Evolutionary conservation across 495 filamentous ascomycete genomes (phyloP).

Genomic region (Penicillium diatomitis): DNA sequence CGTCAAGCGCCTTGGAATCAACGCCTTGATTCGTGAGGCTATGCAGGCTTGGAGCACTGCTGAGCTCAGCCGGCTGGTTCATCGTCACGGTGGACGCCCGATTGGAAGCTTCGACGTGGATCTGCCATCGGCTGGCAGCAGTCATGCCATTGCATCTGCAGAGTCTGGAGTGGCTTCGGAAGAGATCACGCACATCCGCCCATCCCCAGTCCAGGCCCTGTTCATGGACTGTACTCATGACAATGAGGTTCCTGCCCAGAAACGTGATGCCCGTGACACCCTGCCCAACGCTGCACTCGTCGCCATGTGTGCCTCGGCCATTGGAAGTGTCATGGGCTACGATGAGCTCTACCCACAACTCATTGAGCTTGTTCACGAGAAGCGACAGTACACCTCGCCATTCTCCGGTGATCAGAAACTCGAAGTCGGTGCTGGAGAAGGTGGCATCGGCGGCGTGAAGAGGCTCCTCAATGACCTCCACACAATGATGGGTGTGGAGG

Average conservation of each 20-base stretch:
- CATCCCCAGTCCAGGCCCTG: constrained; percentile 77
- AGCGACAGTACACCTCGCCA: constrained; percentile 64
- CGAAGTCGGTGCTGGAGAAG: constrained; percentile 51
- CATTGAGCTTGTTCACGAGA: constrained; percentile 85
- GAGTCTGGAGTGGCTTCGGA: constrained; percentile 40
- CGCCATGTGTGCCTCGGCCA: constrained; percentile 87
- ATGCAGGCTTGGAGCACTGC: constrained; percentile 98
- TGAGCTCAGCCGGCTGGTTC: constrained; percentile 84
- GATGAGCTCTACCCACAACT: constrained; percentile 93
- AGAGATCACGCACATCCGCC: constrained; percentile 63
- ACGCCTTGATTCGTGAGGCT: constrained; percentile 85
- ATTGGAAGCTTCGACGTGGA: constrained; percentile 95
- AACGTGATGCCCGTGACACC: constrained; percentile 88
- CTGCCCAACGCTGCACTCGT: constrained; percentile 93
- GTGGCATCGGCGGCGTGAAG: constrained; percentile 82
- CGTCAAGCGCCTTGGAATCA: constrained; percentile 82
- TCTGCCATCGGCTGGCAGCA: constrained; percentile 32
- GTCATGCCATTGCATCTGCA: constrained; percentile 30
- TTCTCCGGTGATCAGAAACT: constrained; percentile 52
- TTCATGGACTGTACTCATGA: constrained; percentile 99
- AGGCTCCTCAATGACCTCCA: constrained; percentile 88
- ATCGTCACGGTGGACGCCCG: constrained; percentile 86
- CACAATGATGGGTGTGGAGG: constrained; percentile 84
- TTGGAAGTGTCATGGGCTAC: constrained; percentile 96
- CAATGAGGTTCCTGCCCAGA: constrained; percentile 93